A percentile compares a stretch with the other conserved stretches of the same genome.
phyloP scores from a whole-genome alignment of 1,284 basidiomycete species.

The Sporisorium graminicola region DNA sequence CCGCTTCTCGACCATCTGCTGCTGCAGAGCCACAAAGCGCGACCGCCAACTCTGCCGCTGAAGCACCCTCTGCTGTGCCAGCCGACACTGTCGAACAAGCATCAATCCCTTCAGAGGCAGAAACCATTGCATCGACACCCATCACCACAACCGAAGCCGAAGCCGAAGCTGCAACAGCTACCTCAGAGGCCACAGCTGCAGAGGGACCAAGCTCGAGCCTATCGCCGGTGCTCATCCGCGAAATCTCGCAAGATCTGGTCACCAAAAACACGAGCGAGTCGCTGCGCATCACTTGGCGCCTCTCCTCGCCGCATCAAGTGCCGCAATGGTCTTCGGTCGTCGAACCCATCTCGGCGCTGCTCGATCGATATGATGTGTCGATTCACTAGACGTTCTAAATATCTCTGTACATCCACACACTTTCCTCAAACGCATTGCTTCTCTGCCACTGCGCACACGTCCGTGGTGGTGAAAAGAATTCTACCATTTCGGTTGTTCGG shows the following conservation, averaged over 20 bases:
- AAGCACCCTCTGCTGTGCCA: not conserved
- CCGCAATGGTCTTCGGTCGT: constrained; percentile 25
- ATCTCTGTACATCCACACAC: not conserved
- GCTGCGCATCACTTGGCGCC: constrained; percentile 27
- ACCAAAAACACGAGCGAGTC: constrained; percentile 30
- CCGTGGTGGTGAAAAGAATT: too few relatives aligned
- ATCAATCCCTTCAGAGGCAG: not conserved
- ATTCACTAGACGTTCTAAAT: constrained; percentile 13
- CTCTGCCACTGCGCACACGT: too few relatives aligned
- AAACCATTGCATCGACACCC: not conserved
- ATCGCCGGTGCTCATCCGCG: constrained; percentile 22
- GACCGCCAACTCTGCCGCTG: not conserved
- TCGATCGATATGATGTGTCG: constrained; percentile 26
- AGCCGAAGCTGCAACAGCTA: not conserved
- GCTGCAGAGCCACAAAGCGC: not conserved
- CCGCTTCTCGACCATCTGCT: not conserved
- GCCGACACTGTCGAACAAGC: not conserved
- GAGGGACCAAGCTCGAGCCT: not conserved
- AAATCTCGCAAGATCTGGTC: constrained; percentile 31
- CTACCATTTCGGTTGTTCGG: too few relatives aligned
- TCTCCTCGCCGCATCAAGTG: not conserved
- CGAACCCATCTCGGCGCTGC: constrained; percentile 22
- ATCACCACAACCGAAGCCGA: constrained; percentile 7
- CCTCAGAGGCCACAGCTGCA: too few relatives aligned
- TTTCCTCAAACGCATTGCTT: not conserved